A percentile compares a stretch with the other conserved stretches of the same genome.
These are phyloP conservation scores for Candida glucosophila DNA, from an alignment of 1,139 yeast species.

Conservation along the genomic window DNA sequence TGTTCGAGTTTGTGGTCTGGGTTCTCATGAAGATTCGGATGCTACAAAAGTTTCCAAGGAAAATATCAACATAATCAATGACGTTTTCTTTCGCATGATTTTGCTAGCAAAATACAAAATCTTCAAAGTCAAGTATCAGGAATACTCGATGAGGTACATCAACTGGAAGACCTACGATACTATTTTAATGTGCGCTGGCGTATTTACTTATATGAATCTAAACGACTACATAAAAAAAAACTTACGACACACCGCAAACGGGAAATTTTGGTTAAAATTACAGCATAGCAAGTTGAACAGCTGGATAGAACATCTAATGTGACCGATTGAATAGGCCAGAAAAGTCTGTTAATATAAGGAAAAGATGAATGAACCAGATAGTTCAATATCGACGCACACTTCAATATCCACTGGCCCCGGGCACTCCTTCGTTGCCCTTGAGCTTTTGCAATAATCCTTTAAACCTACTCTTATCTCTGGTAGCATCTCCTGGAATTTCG, in stretches of 20 bases:
- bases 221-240: slow-evolving; percentile 21
- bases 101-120: slow-evolving; percentile 37
- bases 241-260: slow-evolving; percentile 1
- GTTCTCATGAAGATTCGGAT: slow-evolving; percentile 9
- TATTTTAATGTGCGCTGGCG: slow-evolving; percentile 26
- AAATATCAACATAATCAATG: slow-evolving; percentile 22
- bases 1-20: slow-evolving; percentile 8
- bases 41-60: slow-evolving; percentile 18
- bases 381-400: slow-evolving; percentile 1
- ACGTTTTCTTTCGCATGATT: slow-evolving; percentile 27
- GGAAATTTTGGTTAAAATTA: background rate
- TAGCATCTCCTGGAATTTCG: slow-evolving; percentile 34
- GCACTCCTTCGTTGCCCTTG: slow-evolving; percentile 62
- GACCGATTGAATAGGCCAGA: background rate
- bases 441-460: slow-evolving; percentile 57
- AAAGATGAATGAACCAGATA: background rate
- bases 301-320: background rate
- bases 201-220: slow-evolving; percentile 33
- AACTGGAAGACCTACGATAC: slow-evolving; percentile 32
- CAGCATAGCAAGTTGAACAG: background rate
- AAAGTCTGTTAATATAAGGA: background rate
- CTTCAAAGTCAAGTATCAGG: slow-evolving; percentile 30
- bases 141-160: slow-evolving; percentile 17
- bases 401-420: slow-evolving; percentile 45
- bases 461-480: slow-evolving; percentile 63